Conservation (phyloP, 495 filamentous ascomycete species). For the Cairneyella variabilis region DNA sequence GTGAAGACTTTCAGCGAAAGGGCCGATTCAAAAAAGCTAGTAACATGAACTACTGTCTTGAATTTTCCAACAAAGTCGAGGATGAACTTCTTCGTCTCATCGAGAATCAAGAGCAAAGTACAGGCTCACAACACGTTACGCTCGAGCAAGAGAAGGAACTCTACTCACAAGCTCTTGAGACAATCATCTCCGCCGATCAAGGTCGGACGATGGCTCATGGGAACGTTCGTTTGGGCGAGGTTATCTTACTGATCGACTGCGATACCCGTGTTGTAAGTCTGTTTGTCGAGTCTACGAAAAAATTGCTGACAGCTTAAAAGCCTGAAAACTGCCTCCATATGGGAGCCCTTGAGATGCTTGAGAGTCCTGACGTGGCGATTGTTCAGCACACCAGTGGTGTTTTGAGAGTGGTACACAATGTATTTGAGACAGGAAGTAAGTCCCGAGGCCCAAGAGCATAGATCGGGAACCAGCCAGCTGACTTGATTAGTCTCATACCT, state of each 20-base stretch:
- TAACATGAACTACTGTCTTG: constrained; percentile 67
- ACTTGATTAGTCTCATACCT: constrained; percentile 53
- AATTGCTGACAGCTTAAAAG: background rate
- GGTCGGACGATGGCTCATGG: constrained; percentile 64
- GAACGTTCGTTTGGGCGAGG: constrained; percentile 66
- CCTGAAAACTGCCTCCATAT: constrained; percentile 62
- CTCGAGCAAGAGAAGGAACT: constrained; percentile 40
- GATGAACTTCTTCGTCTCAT: constrained; percentile 44
- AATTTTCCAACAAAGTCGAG: constrained; percentile 54
- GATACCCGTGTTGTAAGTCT: constrained; percentile 19
- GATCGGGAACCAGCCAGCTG: background rate
- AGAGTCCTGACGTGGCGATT: constrained; percentile 67
- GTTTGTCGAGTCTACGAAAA: too few relatives aligned
- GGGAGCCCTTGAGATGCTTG: constrained; percentile 66
- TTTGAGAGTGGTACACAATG: constrained; percentile 60
- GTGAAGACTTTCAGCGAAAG: constrained; percentile 45
- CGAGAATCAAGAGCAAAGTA: constrained; percentile 30
- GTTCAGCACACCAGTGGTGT: constrained; percentile 65
- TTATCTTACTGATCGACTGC: constrained; percentile 45
- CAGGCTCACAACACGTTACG: constrained; percentile 18
- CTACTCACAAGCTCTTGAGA: constrained; percentile 45
- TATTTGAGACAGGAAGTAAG: constrained; percentile 50
- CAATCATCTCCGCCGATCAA: constrained; percentile 49
- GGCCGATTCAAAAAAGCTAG: constrained; percentile 72
- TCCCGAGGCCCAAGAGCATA: background rate